Evolutionary conservation across 345 rosid species (phyloP).

Genomic region (Eucalyptus erythrocorys): DNA sequence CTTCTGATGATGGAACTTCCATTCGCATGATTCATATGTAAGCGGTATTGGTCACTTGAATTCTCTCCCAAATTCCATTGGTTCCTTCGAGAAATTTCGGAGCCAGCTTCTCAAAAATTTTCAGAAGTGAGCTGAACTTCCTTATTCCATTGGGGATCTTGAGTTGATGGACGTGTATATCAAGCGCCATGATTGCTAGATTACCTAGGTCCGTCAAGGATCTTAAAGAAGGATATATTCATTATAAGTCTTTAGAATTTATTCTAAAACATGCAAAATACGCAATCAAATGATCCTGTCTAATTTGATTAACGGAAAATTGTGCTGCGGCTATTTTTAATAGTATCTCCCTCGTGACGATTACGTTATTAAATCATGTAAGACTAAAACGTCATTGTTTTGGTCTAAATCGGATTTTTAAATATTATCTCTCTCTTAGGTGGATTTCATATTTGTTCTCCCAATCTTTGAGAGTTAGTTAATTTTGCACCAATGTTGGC

Average conservation of each 20-base stretch:
- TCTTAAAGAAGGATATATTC: not conserved
- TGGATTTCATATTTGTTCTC: not conserved
- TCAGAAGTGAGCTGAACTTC: not conserved
- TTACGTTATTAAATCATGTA: too few relatives aligned
- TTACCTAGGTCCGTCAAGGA: not conserved
- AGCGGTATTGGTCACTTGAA: not conserved
- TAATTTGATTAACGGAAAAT: too few relatives aligned
- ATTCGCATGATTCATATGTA: not conserved
- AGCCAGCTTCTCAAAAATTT: not conserved
- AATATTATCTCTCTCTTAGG: too few relatives aligned
- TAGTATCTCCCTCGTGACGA: accelerated
- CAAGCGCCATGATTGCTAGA: not conserved
- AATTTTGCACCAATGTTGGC: not conserved
- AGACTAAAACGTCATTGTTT: too few relatives aligned
- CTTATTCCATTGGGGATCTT: conserved; percentile 1
- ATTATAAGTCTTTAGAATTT: accelerated
- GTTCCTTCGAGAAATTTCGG: not conserved
- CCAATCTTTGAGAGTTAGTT: not conserved
- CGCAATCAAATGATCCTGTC: accelerated
- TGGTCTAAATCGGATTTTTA: too few relatives aligned
- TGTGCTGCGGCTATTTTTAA: accelerated
- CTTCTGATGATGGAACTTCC: not conserved
- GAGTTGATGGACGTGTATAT: not conserved
- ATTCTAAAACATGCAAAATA: accelerated
- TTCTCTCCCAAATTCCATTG: not conserved